Base-by-base conservation (phyloP, 2,329 filamentous ascomycete genomes). In the Dichotomopilus funicola region DNA sequence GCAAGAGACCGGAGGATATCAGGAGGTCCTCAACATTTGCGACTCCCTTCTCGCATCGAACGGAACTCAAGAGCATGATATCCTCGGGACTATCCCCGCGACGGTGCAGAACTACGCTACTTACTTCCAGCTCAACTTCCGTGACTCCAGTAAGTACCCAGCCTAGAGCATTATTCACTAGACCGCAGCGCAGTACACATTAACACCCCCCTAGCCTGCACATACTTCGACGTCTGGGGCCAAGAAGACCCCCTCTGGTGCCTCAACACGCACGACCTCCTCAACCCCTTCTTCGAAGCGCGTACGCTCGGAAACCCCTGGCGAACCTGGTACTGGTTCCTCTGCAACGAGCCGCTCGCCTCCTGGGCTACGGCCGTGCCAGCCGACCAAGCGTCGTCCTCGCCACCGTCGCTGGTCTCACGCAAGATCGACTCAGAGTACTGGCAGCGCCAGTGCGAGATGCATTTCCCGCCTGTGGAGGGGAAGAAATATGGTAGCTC, bases 211-310 rank as follows among this genome's bases (percentile, higher is more conserved):
- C 34, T 31, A 63, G 61, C 61, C 8, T 63, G 61, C 55, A 58
- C 60, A 13, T 63, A 63, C 49, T 55, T 62, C 45, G 57, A 63
- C 46, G 56, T 57, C 55, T 59, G 61, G 58, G 61, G 61, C 51
- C 61, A 62, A 33, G 49, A 62, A 3, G 61, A 63, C 50, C 61
- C 61, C 4, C 58, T 63, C 11, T 63, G 61, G 61, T 63, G 61
- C 50, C 55, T 63, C 46, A 61, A 63, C 58, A 62, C 61, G 46
- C 61, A 62, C 51, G 58, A 63, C 54, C 49, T 49, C 3, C 47
- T 55, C 27, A 62, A 63, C 48, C 61, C 61, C 42, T 63, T 57
- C 48, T 56, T 58, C 50, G 54, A 57, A 34, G 58, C 61, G 9
- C 56, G 58, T 34, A 63, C 61, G 35, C 58, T 63, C 19, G 61